Conservation (phyloP, 2,329 filamentous ascomycete species). For the Colletotrichum sp. region DNA sequence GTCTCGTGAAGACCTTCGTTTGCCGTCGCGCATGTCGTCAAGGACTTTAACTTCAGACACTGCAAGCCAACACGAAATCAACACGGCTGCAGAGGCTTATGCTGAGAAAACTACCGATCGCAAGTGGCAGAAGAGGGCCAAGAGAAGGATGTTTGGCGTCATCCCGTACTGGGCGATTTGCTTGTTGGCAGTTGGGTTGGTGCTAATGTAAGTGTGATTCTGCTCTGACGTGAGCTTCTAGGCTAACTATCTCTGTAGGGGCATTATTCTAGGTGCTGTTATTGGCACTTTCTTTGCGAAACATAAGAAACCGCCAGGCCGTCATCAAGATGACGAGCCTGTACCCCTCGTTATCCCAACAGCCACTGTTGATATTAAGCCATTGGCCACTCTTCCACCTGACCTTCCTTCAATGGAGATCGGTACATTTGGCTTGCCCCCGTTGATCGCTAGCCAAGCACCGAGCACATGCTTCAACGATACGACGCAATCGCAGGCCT, state of each 20-base stretch:
- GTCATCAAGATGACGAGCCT: slow-evolving; percentile 24
- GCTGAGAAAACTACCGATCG: slow-evolving; percentile 48
- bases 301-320: slow-evolving; percentile 30
- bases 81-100: slow-evolving; percentile 48
- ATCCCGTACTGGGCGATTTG: slow-evolving; percentile 67
- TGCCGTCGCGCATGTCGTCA: slow-evolving; percentile 54
- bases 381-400: slow-evolving; percentile 53
- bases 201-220: slow-evolving; percentile 44
- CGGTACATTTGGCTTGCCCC: slow-evolving; percentile 62
- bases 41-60: slow-evolving; percentile 55
- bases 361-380: slow-evolving; percentile 52
- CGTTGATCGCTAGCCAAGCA: slow-evolving; percentile 51
- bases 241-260: slow-evolving; percentile 23
- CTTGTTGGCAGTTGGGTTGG: slow-evolving; percentile 49
- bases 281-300: slow-evolving; percentile 50
- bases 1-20: slow-evolving; percentile 58
- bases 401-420: slow-evolving; percentile 56
- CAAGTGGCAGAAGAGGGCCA: slow-evolving; percentile 56
- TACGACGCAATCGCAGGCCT: slow-evolving; percentile 58
- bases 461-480: slow-evolving; percentile 63
- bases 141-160: slow-evolving; percentile 60
- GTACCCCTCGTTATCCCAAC: slow-evolving; percentile 37
- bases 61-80: slow-evolving; percentile 57
- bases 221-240: neutral
- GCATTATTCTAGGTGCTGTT: slow-evolving; percentile 61